These are phyloP conservation scores for Monilinia vaccinii-corymbosi DNA, from an alignment of 2,329 filamentous ascomycete genomes.

Conservation along the genomic window DNA sequence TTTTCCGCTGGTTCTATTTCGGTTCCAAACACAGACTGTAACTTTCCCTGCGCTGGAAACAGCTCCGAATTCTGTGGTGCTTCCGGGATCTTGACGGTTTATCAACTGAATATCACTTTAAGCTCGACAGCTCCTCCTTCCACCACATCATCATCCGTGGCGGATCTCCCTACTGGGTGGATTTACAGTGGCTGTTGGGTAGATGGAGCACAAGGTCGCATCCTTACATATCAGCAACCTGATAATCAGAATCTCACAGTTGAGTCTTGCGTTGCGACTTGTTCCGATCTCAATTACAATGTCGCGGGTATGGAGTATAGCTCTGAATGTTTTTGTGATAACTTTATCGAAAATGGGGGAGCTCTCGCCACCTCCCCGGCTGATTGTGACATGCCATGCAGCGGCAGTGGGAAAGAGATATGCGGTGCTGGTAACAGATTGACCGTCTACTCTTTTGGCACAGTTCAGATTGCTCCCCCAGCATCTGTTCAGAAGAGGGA, in stretches of 20 bases:
- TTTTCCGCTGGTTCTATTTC: slow-evolving; percentile 18
- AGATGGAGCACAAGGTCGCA: slow-evolving; percentile 17
- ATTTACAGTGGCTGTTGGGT: slow-evolving; percentile 20
- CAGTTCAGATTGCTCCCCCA: slow-evolving; percentile 12
- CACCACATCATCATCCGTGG: background rate
- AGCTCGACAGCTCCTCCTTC: background rate
- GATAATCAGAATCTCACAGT: slow-evolving; percentile 21
- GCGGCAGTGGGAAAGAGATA: slow-evolving; percentile 25
- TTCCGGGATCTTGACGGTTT: slow-evolving; percentile 22
- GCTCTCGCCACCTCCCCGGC: slow-evolving; percentile 15
- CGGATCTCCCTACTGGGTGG: slow-evolving; percentile 19
- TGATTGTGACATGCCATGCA: slow-evolving; percentile 28
- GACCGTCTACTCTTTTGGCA: slow-evolving; percentile 22
- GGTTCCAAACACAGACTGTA: slow-evolving; percentile 19
- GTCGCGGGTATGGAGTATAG: slow-evolving; percentile 17
- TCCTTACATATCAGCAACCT: slow-evolving; percentile 15
- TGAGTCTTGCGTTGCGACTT: slow-evolving; percentile 27
- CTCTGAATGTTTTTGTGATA: slow-evolving; percentile 25
- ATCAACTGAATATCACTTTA: slow-evolving; percentile 12
- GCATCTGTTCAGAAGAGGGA: slow-evolving; percentile 19
- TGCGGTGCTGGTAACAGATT: slow-evolving; percentile 29
- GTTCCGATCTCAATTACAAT: slow-evolving; percentile 18
- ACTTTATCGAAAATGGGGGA: slow-evolving; percentile 21
- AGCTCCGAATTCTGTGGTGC: slow-evolving; percentile 30
- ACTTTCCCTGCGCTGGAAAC: slow-evolving; percentile 26